Evolutionary conservation across 495 filamentous ascomycete genomes (phyloP).

Genomic region (Entonaema liquescens): DNA sequence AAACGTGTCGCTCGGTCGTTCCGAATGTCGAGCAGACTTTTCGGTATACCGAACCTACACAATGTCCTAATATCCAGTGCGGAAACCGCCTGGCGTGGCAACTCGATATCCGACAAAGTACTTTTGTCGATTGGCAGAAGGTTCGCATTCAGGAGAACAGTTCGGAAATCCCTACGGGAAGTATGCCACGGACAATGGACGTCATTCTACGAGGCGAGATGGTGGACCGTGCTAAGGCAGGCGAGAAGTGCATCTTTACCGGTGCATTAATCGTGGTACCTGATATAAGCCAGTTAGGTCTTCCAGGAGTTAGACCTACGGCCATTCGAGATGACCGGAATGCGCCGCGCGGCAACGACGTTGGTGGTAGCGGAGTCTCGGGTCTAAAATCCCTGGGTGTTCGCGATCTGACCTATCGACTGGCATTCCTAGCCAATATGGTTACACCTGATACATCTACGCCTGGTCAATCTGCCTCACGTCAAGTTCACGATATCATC

Average conservation of each 20-base stretch:
- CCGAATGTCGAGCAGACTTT: conserved; percentile 97
- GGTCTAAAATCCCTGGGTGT: conserved; percentile 94
- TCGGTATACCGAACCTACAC: conserved; percentile 93
- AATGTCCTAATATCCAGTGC: conserved; percentile 94
- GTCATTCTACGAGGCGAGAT: conserved; percentile 98
- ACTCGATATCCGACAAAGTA: conserved; percentile 94
- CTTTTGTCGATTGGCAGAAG: conserved; percentile 99
- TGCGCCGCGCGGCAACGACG: conserved; percentile 76
- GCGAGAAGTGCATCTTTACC: conserved; percentile 97
- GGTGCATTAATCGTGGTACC: conserved; percentile 96
- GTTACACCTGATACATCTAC: conserved; percentile 90
- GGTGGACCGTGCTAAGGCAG: conserved; percentile 95
- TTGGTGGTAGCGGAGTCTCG: conserved; percentile 81
- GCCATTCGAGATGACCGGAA: conserved; percentile 84
- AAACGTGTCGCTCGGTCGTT: conserved; percentile 80
- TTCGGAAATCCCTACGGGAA: conserved; percentile 96
- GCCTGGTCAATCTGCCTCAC: conserved; percentile 60
- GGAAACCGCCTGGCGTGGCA: conserved; percentile 90
- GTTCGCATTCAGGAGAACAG: conserved; percentile 97
- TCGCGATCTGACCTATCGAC: conserved; percentile 93
- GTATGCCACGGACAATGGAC: conserved; percentile 98
- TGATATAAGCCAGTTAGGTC: conserved; percentile 92
- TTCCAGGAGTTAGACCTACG: conserved; percentile 85
- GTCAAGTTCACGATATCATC: conserved; percentile 71
- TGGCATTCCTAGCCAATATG: conserved; percentile 98